These are phyloP conservation scores for Osmanthus fragrans DNA, from an alignment of 257 asterid genomes.

Conservation along the genomic window DNA sequence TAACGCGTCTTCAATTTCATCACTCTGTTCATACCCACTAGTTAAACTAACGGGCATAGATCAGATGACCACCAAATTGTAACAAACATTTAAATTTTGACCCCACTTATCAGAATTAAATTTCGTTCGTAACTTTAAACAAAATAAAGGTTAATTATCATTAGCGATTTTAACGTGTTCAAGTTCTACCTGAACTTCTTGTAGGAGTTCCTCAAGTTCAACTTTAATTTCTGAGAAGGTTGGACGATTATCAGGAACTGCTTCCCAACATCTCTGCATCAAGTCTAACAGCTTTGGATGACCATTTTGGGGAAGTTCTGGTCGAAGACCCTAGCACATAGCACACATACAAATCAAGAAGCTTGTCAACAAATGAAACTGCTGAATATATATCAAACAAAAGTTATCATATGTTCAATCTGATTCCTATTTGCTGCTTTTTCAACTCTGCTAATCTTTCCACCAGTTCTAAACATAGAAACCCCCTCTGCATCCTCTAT, in stretches of 20 bases:
- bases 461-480: background rate
- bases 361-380: background rate
- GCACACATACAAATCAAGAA: background rate
- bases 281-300: slow-evolving; percentile 66
- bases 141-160: too few relatives aligned
- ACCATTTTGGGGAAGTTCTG: slow-evolving; percentile 64
- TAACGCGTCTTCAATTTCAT: too few relatives aligned
- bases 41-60: background rate
- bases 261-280: slow-evolving; percentile 90
- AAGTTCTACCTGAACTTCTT: slow-evolving; percentile 50
- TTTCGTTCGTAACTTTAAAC: too few relatives aligned
- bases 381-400: background rate
- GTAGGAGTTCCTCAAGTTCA: slow-evolving; percentile 68
- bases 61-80: background rate
- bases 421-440: background rate
- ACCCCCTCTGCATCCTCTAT: background rate
- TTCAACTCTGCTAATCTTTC: background rate
- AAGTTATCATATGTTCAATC: background rate
- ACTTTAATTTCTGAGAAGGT: slow-evolving; percentile 57
- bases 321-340: slow-evolving; percentile 75
- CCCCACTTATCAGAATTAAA: too few relatives aligned
- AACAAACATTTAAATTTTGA: too few relatives aligned
- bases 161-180: too few relatives aligned
- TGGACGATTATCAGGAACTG: slow-evolving; percentile 62
- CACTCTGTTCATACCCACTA: background rate